Conservation (phyloP, 768 basidiomycete genomes). For the Serpula lacrymans region DNA sequence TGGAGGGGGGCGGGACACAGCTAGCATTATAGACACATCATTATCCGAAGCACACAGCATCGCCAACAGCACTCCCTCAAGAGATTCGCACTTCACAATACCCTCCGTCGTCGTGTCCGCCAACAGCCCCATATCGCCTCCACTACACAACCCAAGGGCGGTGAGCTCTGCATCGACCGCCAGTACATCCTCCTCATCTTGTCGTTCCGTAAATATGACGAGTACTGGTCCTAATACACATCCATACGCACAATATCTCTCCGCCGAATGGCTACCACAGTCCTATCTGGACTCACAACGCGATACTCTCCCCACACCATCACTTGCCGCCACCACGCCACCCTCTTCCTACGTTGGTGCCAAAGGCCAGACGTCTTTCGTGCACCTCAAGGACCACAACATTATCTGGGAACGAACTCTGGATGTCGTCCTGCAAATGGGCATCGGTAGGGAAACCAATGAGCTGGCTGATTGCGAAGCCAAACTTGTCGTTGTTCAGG, state of each 20-base stretch:
- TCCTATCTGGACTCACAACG: neutral
- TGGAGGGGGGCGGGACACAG: conserved; percentile 12
- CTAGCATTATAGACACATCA: conserved; percentile 22
- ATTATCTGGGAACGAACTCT: conserved; percentile 61
- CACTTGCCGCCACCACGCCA: conserved; percentile 9
- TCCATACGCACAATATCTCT: conserved; percentile 18
- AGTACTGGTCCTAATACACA: conserved; percentile 4
- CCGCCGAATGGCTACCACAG: conserved; percentile 23
- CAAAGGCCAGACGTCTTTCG: conserved; percentile 60
- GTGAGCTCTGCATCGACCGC: conserved; percentile 18
- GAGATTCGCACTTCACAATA: conserved; percentile 14
- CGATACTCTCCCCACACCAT: neutral
- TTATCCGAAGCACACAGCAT: conserved; percentile 22
- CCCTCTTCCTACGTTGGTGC: conserved; percentile 32
- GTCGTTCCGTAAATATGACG: too few species aligned
- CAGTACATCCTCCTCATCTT: conserved; percentile 19
- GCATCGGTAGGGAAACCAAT: conserved; percentile 49
- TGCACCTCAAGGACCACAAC: conserved; percentile 60
- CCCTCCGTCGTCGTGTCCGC: conserved; percentile 26
- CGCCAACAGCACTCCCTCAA: conserved; percentile 23
- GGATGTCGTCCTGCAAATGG: conserved; percentile 55
- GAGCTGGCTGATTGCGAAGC: conserved; percentile 54
- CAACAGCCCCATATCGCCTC: conserved; percentile 12
- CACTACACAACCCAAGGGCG: conserved; percentile 10
- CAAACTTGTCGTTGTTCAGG: conserved; percentile 64